A percentile compares a stretch with the other conserved stretches of the same genome.
Conservation (phyloP, 768 basidiomycete genomes). For the Suillus sp. region DNA sequence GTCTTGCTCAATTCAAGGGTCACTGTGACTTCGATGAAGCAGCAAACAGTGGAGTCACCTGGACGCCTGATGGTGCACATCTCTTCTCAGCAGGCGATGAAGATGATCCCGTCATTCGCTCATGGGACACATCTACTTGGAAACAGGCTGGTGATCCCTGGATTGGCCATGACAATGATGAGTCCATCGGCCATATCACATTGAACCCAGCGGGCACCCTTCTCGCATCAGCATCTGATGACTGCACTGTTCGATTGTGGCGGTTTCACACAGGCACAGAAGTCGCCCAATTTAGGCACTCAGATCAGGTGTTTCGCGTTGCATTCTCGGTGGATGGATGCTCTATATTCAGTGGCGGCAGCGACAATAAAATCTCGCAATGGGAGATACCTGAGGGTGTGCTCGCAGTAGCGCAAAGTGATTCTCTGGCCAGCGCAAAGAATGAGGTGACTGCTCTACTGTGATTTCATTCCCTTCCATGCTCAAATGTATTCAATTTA, state of each 20-base stretch:
- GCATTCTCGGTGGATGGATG: not conserved
- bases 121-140: not conserved
- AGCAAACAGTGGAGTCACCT: not conserved
- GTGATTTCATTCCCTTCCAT: too few relatives aligned
- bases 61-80: not conserved
- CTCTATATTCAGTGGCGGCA: not conserved
- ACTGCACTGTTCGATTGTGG: not conserved
- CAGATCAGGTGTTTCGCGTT: not conserved
- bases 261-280: not conserved
- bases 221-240: not conserved
- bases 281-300: not conserved
- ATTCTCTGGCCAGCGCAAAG: not conserved
- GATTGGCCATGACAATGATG: not conserved
- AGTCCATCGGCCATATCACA: not conserved
- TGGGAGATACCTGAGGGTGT: not conserved
- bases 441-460: not conserved
- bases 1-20: not conserved
- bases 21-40: not conserved
- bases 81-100: not conserved
- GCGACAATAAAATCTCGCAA: not conserved
- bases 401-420: not conserved
- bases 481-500: not conserved
- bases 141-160: slow-evolving; percentile 1
- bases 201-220: not conserved
- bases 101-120: not conserved